A percentile compares a stretch with the other conserved stretches of the same genome.
Conservation (phyloP, 495 filamentous ascomycete genomes). For the Penicillium antarcticum region DNA sequence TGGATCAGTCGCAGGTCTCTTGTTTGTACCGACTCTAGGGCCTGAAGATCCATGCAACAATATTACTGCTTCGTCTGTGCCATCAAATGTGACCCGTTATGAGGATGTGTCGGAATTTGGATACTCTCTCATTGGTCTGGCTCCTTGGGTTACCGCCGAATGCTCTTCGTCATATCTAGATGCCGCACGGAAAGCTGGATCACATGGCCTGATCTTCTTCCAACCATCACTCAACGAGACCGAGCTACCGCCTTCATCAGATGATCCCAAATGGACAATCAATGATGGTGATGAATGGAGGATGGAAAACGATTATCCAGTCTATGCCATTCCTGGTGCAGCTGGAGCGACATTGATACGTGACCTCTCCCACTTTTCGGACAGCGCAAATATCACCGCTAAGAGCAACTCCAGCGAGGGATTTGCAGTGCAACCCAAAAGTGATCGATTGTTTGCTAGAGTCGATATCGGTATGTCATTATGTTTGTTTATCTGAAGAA, state of each 20-base stretch:
- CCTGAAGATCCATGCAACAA: conserved; percentile 56
- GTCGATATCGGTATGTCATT: conserved; percentile 56
- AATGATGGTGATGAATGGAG: conserved; percentile 64
- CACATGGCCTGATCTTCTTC: conserved; percentile 74
- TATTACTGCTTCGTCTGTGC: conserved; percentile 55
- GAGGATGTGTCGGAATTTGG: conserved; percentile 56
- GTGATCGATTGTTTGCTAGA: conserved; percentile 57
- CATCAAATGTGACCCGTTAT: conserved; percentile 69
- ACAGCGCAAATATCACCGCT: conserved; percentile 51
- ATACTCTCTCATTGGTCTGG: conserved; percentile 70
- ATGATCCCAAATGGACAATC: conserved; percentile 62
- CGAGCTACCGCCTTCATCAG: conserved; percentile 55
- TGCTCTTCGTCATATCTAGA: conserved; percentile 70
- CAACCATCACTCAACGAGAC: conserved; percentile 52
- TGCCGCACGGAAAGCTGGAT: conserved; percentile 53
- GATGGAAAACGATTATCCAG: conserved; percentile 59
- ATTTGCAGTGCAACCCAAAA: conserved; percentile 43
- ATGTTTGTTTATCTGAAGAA: too few species aligned
- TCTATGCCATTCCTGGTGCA: conserved; percentile 76
- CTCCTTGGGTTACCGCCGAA: conserved; percentile 74
- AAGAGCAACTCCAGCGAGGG: neutral
- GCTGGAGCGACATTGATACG: conserved; percentile 66
- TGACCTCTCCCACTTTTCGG: conserved; percentile 71
- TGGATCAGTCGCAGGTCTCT: conserved; percentile 63
- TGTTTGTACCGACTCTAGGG: conserved; percentile 75